Evolutionary conservation across 2,329 filamentous ascomycete species (phyloP).

Genomic region (Fusarium algeriense): DNA sequence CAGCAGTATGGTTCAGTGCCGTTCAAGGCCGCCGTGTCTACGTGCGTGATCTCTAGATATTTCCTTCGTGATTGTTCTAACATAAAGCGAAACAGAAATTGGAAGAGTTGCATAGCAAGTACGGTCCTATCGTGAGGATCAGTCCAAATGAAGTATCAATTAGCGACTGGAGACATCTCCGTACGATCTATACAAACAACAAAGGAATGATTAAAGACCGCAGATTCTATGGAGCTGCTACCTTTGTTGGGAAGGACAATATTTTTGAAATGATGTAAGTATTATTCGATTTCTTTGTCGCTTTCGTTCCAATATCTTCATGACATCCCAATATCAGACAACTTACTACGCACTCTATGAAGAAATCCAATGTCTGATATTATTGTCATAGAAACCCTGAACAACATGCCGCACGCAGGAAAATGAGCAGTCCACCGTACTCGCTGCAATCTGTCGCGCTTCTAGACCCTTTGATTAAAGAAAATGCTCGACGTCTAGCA

Average conservation of each 20-base stretch:
- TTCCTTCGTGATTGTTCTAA: fast-evolving
- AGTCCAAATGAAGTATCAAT: background rate
- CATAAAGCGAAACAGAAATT: background rate
- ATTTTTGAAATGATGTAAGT: background rate
- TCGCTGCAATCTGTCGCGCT: background rate
- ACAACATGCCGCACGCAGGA: background rate
- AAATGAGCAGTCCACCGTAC: background rate
- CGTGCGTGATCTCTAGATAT: fast-evolving
- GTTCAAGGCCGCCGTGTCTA: background rate
- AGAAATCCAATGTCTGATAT: background rate
- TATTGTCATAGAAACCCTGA: background rate
- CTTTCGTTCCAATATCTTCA: background rate
- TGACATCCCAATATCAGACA: too few species aligned
- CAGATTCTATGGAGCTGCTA: background rate
- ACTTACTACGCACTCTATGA: too few species aligned
- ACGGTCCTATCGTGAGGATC: background rate
- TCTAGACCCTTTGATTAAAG: fast-evolving
- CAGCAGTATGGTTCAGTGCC: background rate
- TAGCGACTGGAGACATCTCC: background rate
- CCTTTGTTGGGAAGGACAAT: background rate
- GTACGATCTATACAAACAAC: background rate
- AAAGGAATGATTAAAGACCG: background rate
- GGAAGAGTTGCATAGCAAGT: background rate
- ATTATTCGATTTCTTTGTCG: background rate
- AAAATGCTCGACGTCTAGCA: background rate